Percentiles rank a stretch among this genome's conserved stretches.
Conservation (phyloP, 768 basidiomycete species). For the Phanerodontia chrysosporium region DNA sequence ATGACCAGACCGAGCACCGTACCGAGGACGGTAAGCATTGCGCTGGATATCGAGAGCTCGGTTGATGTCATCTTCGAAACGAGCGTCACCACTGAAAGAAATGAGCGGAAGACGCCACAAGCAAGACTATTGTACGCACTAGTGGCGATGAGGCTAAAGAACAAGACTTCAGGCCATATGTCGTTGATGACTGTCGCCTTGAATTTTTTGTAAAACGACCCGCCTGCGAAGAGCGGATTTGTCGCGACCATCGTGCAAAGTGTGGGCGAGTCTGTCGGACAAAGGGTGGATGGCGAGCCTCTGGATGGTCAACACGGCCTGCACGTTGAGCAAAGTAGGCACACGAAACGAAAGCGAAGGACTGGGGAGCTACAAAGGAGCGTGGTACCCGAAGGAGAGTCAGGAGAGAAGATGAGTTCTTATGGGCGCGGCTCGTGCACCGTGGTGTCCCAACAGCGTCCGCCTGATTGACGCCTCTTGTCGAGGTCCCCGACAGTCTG, state of each 20-base stretch:
- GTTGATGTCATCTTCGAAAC: constrained; percentile 47
- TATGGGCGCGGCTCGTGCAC: neutral
- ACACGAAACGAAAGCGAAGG: neutral
- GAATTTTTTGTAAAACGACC: constrained; percentile 47
- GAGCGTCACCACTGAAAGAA: constrained; percentile 47
- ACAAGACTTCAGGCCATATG: constrained; percentile 60
- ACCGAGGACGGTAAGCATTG: constrained; percentile 66
- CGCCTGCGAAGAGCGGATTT: constrained; percentile 33
- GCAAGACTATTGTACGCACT: constrained; percentile 40
- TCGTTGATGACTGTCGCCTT: constrained; percentile 59
- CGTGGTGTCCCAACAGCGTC: neutral
- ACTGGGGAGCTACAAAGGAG: neutral
- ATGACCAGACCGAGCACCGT: constrained; percentile 70
- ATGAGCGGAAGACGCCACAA: constrained; percentile 20
- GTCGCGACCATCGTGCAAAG: constrained; percentile 9
- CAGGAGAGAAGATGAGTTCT: neutral
- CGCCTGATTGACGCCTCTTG: neutral
- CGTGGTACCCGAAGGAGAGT: neutral
- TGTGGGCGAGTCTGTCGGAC: neutral
- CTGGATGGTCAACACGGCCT: constrained; percentile 1
- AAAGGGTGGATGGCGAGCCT: neutral
- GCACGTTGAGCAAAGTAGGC: neutral
- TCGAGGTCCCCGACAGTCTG: neutral
- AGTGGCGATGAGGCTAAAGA: constrained; percentile 57
- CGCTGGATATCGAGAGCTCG: constrained; percentile 48